Conservation (phyloP, 1,284 basidiomycete genomes). For the Malassezia vespertilionis region DNA sequence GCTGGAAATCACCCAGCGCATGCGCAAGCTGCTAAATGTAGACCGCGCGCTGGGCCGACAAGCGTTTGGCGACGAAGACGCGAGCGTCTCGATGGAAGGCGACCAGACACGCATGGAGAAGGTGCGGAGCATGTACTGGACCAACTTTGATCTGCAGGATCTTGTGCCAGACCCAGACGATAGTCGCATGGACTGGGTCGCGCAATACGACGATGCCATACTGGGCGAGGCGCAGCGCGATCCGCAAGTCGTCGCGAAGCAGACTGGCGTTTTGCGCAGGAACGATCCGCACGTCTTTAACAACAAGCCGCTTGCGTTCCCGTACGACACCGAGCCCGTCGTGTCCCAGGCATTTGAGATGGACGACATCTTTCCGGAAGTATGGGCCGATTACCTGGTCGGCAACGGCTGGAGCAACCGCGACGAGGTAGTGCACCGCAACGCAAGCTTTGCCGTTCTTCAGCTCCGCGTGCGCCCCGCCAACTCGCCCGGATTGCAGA, state of each 20-base stretch:
- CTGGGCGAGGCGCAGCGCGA: constrained; percentile 31
- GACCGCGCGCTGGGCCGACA: background rate
- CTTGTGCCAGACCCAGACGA: constrained; percentile 19
- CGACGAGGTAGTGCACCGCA: constrained; percentile 42
- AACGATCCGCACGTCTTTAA: constrained; percentile 13
- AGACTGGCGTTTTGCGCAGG: constrained; percentile 14
- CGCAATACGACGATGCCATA: constrained; percentile 38
- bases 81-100: too few species aligned
- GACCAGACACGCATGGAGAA: constrained; percentile 23
- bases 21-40: constrained; percentile 38
- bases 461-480: constrained; percentile 35
- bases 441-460: constrained; percentile 43
- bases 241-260: constrained; percentile 21
- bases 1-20: constrained; percentile 36
- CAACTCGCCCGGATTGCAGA: constrained; percentile 22
- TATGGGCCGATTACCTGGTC: constrained; percentile 41
- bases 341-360: constrained; percentile 30
- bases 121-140: constrained; percentile 34
- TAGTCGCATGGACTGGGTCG: constrained; percentile 22
- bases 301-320: constrained; percentile 28
- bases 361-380: constrained; percentile 42
- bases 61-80: too few species aligned
- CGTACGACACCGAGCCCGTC: constrained; percentile 31
- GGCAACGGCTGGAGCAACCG: constrained; percentile 45
- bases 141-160: constrained; percentile 37